Evolutionary conservation across 2,329 filamentous ascomycete genomes (phyloP), one percentile per base, ranked within the genome.

Genomic region (Leptographium flavum): DNA sequence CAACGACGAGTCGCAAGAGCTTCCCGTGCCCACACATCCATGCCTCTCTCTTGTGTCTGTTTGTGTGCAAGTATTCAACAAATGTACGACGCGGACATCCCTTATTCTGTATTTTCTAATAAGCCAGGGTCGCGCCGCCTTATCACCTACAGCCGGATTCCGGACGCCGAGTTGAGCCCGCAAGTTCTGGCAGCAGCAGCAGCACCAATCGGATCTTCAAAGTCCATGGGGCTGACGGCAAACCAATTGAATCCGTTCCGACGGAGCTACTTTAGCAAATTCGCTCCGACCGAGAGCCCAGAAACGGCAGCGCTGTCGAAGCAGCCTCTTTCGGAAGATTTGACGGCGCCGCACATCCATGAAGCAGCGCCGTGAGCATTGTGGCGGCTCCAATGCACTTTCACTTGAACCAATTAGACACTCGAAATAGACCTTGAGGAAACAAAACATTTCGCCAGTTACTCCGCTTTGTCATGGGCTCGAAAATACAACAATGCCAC

Each of bases 1-100:
- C 25, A 87, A 86, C 57, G 80, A 84, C 49, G 75, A 87, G 53
- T 74, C 86, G 40, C 74, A 81, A 47, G 83, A 90, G 57, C 76
- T 94, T 21, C 69, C 76, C 0, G 73, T 90, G 14, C 90, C 90
- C 0, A 72, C 70, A 19, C 87, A 96, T 58, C 82, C 83, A 0
- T 76, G 74, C 47, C 65, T 98, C 14, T 74, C 83, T 55, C 65
- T 90, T 22, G 72, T 87, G 19, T 79, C 74, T 37, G 74, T 87
- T 27, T 94, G 87, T 57, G 77, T 84, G 7, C 92, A 98, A 59
- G 70, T 74, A 0, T 98, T 98, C 59, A 90, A 87, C 58, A 92
- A 84, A 63, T 98, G 86, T 86, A 63, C 21, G 53, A 47, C 36
- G 52, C 52, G 15, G 56, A 36, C 38, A 46, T 31, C 39, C 30